A percentile compares a stretch with the other conserved stretches of the same genome.
Conservation (phyloP, 129 eudicot species). For the Logfia minima region DNA sequence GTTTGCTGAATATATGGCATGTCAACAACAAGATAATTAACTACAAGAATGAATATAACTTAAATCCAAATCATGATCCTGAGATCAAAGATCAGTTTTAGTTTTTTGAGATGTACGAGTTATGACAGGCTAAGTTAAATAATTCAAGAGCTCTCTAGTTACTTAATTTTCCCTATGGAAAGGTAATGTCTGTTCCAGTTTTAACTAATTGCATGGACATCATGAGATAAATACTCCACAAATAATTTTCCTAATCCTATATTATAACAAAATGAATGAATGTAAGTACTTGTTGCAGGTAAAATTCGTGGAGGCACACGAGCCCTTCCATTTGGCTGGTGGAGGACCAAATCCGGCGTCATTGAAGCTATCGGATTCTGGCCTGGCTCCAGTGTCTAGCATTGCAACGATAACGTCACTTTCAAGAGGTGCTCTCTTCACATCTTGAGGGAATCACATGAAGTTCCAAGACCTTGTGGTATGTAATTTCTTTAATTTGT, state of each 20-base stretch:
- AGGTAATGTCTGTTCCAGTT: too few relatives aligned
- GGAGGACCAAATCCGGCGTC: conserved; percentile 55
- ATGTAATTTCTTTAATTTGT: conserved; percentile 44
- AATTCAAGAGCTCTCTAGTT: too few relatives aligned
- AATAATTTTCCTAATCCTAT: not conserved
- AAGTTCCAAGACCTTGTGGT: conserved; percentile 82
- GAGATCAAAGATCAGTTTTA: not conserved
- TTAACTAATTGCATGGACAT: too few relatives aligned
- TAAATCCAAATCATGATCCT: too few relatives aligned
- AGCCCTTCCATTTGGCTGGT: conserved; percentile 53
- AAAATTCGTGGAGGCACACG: conserved; percentile 43
- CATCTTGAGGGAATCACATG: conserved; percentile 44
- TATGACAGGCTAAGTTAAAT: too few relatives aligned
- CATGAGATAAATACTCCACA: too few relatives aligned
- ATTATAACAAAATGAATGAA: not conserved
- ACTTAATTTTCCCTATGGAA: too few relatives aligned
- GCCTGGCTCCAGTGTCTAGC: conserved; percentile 58
- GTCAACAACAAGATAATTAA: not conserved
- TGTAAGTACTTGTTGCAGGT: conserved; percentile 49
- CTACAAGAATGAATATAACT: not conserved
- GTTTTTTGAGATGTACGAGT: too few relatives aligned
- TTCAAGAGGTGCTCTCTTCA: conserved; percentile 33
- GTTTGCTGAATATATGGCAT: conserved; percentile 38
- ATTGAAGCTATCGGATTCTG: conserved; percentile 49
- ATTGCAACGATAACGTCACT: conserved; percentile 48